Base-by-base conservation (phyloP, 371 early-diverging fungal species). In the Rhizopus sp. region DNA sequence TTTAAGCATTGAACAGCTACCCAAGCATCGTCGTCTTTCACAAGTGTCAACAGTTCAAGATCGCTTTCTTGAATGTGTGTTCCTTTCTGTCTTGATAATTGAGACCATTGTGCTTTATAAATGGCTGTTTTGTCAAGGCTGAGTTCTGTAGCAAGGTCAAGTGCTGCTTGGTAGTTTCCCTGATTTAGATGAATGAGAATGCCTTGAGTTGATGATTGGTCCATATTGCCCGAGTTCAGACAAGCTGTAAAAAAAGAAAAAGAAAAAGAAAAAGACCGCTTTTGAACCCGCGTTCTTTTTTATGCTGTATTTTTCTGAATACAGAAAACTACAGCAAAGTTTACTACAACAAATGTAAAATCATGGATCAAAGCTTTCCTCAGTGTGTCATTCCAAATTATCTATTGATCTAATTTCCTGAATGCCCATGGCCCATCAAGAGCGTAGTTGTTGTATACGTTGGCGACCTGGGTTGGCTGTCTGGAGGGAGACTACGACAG, bases 51-150 rank as follows among this genome's bases (percentile, higher is more conserved):
- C 7, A 83, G 50, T 7, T 82, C 73, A 4, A 78, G 53, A 60
- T 85, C 76, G 17, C 72, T 63, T 0, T 59, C 44, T 16, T 81
- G 72, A 5, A 58, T 13, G 12, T 53, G 46, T 4, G 42, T 6
- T 7, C 50, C 57, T 42, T 50, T 46, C 42, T 57, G 46, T 58
- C 53, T 50, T 42, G 39, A 53, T 15, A 44, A 54, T 40, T 55
- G 53, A 9, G 62, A 62, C 88, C 87, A 90, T 60, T 82, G 86
- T 4, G 84, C 69, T 65, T 90, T 85, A 56, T 84, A 85, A 9
- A 89, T 66, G 3, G 78, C 57, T 53, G 90, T 88, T 16, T 79
- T 81, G 55, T 83, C 76, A 8, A 92, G 57, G 3, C 77, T 59
- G 33, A 81, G 72, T 8, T 80, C 77, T 8, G 68, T 63, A 5